Conservation (phyloP, 495 filamentous ascomycete genomes). For the Neurospora intermedia region DNA sequence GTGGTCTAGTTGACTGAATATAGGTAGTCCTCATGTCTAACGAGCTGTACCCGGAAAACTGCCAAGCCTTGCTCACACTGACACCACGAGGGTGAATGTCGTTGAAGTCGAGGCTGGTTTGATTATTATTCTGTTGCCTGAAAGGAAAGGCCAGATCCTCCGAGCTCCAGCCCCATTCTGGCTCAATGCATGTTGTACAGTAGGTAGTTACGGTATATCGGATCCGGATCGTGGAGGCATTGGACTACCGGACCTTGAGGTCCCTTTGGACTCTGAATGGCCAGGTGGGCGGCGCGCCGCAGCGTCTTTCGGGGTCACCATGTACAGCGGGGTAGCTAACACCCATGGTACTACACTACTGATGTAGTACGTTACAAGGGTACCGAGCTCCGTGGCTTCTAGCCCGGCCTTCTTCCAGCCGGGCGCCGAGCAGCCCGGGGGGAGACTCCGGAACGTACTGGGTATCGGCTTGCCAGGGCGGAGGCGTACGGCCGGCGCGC, state of each 20-base stretch:
- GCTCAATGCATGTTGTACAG: no score
- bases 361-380: background rate
- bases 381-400: background rate
- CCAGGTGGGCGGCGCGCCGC: background rate
- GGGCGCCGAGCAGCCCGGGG: background rate
- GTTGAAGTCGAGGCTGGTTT: no score
- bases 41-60: no score
- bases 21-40: background rate
- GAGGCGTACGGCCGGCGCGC: background rate
- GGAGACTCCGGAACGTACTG: background rate
- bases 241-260: background rate
- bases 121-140: no score
- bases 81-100: no score
- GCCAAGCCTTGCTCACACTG: no score
- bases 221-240: background rate
- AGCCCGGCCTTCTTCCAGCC: background rate
- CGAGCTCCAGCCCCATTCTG: no score
- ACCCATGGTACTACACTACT: background rate
- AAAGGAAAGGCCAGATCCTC: no score
- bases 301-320: background rate
- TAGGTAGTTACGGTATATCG: no score
- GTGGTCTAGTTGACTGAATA: no score
- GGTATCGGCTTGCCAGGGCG: background rate
- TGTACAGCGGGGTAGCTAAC: background rate
- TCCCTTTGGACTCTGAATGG: background rate